Conservation (phyloP, 495 filamentous ascomycete species). For the Penicillium robsamsonii region DNA sequence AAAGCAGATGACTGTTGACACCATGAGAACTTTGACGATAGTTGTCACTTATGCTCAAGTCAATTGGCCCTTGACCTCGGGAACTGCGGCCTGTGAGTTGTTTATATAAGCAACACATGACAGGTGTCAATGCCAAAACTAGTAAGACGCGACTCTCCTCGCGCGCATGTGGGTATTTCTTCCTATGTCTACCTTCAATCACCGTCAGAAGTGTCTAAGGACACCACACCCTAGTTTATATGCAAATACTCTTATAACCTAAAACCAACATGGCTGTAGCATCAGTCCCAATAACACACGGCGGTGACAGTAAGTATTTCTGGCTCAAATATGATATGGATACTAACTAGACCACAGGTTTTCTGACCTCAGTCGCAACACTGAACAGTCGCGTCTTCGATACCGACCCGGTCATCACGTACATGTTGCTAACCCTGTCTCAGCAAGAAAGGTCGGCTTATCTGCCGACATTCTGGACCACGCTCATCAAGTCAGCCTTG, state of each 20-base stretch:
- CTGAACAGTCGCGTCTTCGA: slow-evolving; percentile 27
- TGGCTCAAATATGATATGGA: neutral
- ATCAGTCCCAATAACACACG: slow-evolving; percentile 24
- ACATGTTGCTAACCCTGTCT: slow-evolving; percentile 29
- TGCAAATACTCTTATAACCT: neutral
- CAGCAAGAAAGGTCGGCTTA: slow-evolving; percentile 23
- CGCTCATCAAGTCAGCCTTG: slow-evolving; percentile 23
- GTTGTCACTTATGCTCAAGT: neutral
- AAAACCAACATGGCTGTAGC: slow-evolving; percentile 16
- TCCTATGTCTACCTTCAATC: neutral
- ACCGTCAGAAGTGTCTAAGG: neutral
- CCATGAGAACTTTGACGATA: neutral
- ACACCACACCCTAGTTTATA: slow-evolving; percentile 1
- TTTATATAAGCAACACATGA: slow-evolving; percentile 15
- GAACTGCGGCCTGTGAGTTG: neutral
- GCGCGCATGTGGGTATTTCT: neutral
- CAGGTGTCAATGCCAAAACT: slow-evolving; percentile 12
- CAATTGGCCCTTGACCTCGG: neutral
- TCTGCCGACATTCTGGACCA: slow-evolving; percentile 26
- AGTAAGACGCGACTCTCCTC: neutral
- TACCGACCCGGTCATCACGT: slow-evolving; percentile 27
- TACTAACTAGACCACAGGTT: slow-evolving; percentile 15
- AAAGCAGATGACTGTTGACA: neutral
- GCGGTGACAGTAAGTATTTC: slow-evolving; percentile 18
- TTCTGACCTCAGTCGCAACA: slow-evolving; percentile 17